These are phyloP conservation scores for Fusarium tuaranense DNA, from an alignment of 2,329 filamentous ascomycete genomes.

Conservation along the genomic window DNA sequence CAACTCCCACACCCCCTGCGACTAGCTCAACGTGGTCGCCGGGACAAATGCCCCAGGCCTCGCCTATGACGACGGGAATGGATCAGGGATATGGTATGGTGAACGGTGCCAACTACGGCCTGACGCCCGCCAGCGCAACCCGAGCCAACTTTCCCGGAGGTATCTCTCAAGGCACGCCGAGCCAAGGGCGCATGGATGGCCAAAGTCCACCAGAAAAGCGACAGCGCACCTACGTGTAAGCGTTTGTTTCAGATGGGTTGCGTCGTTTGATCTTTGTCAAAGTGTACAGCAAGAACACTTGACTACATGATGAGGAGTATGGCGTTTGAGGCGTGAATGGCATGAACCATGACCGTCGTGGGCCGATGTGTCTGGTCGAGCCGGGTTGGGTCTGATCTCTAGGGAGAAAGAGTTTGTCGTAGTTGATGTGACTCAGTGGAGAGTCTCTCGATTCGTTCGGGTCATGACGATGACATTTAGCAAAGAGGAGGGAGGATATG, in stretches of 20 bases:
- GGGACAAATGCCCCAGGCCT: conserved; percentile 62
- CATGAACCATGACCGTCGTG: conserved; percentile 16
- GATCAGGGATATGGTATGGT: conserved; percentile 61
- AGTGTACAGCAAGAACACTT: conserved; percentile 13
- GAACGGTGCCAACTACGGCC: conserved; percentile 55
- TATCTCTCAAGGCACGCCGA: conserved; percentile 37
- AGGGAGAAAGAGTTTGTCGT: conserved; percentile 15
- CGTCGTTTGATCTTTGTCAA: conserved; percentile 24
- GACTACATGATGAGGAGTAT: conserved; percentile 38
- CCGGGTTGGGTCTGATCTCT: not conserved
- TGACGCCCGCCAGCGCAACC: conserved; percentile 48
- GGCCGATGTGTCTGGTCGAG: conserved; percentile 11
- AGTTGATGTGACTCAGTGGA: conserved; percentile 31
- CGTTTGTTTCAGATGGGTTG: not conserved
- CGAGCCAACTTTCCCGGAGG: conserved; percentile 43
- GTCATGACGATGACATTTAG: conserved; percentile 28
- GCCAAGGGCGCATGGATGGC: conserved; percentile 49
- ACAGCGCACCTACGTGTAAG: conserved; percentile 54
- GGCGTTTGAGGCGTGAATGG: conserved; percentile 39
- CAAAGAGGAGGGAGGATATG: conserved; percentile 20
- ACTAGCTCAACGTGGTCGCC: conserved; percentile 64
- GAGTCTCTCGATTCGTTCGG: conserved; percentile 22
- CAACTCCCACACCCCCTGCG: conserved; percentile 65
- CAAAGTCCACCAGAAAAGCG: conserved; percentile 65
- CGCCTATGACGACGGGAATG: conserved; percentile 56